Evolutionary conservation across 1,139 yeast genomes (phyloP).

Genomic region (Saccharomycopsis phalli): DNA sequence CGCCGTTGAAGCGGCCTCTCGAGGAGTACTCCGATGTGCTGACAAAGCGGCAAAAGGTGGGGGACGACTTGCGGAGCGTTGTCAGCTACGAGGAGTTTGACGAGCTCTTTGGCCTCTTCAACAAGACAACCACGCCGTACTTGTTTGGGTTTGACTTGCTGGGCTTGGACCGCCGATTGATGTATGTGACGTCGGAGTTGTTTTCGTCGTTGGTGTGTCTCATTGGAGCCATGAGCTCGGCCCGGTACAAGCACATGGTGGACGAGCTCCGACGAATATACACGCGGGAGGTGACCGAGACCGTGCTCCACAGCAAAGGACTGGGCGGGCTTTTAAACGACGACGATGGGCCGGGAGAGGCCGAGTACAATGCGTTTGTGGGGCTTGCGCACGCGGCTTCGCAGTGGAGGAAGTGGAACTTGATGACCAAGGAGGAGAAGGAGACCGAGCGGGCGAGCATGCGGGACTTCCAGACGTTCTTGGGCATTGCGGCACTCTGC

Average conservation of each 20-base stretch:
- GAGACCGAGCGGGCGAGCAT: slow-evolving; percentile 4
- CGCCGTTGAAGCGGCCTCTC: not conserved
- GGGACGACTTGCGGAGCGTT: not conserved
- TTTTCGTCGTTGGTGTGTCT: slow-evolving; percentile 25
- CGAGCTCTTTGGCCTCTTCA: slow-evolving; percentile 44
- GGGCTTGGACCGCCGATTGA: slow-evolving; percentile 34
- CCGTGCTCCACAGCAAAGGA: not conserved
- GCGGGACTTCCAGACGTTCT: slow-evolving; percentile 44
- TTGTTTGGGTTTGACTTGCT: slow-evolving; percentile 58
- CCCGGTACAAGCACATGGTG: not conserved
- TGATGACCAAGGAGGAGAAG: slow-evolving; percentile 13
- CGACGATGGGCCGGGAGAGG: slow-evolving; percentile 13
- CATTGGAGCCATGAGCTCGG: slow-evolving; percentile 4
- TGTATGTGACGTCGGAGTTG: slow-evolving; percentile 38
- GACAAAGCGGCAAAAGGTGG: not conserved
- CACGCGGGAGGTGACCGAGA: slow-evolving; percentile 1
- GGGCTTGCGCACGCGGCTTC: slow-evolving; percentile 12
- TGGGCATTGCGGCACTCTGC: slow-evolving; percentile 53
- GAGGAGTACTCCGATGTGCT: not conserved
- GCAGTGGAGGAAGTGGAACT: slow-evolving; percentile 15
- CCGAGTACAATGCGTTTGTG: slow-evolving; percentile 19
- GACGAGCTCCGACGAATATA: slow-evolving; percentile 5
- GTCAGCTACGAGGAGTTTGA: slow-evolving; percentile 24
- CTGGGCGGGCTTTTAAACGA: slow-evolving; percentile 1
- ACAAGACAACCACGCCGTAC: slow-evolving; percentile 51